Percentiles rank a stretch among this genome's conserved stretches.
phyloP scores from a whole-genome alignment of 2,329 filamentous ascomycete species.

The Hypomyces rosellus region DNA sequence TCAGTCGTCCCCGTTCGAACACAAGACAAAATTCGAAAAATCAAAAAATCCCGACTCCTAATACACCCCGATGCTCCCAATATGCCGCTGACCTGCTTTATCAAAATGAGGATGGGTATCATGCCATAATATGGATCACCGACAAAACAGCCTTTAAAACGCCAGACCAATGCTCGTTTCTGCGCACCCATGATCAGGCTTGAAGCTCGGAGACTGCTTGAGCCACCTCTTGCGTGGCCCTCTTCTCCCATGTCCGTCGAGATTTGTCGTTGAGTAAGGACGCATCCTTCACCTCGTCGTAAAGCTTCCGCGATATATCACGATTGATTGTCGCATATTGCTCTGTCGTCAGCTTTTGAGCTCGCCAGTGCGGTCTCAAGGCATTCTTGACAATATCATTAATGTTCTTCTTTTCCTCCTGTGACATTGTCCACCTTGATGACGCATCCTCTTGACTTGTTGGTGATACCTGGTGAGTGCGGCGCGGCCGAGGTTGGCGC shows the following conservation, averaged over 20 bases:
- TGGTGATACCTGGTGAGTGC: constrained; percentile 33
- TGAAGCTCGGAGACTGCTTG: constrained; percentile 59
- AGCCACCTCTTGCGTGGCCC: constrained; percentile 73
- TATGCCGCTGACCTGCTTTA: constrained; percentile 4
- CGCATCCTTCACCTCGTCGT: constrained; percentile 57
- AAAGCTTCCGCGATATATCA: constrained; percentile 79
- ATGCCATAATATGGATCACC: constrained; percentile 13
- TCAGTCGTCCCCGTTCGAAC: constrained; percentile 4
- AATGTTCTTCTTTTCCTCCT: constrained; percentile 80
- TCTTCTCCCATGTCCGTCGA: constrained; percentile 64
- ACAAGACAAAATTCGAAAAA: constrained; percentile 9
- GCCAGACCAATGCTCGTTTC: neutral
- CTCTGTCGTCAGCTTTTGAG: constrained; percentile 73
- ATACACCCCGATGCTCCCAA: constrained; percentile 10
- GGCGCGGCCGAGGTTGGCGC: constrained; percentile 46
- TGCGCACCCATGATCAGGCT: constrained; percentile 29
- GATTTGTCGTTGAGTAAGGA: constrained; percentile 58
- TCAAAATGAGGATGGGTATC: constrained; percentile 9
- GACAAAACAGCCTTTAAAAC: constrained; percentile 5
- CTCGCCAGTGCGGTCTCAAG: constrained; percentile 75
- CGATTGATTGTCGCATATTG: constrained; percentile 92
- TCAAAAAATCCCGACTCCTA: constrained; percentile 12
- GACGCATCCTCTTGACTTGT: constrained; percentile 51
- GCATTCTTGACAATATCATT: constrained; percentile 81
- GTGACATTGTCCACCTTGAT: constrained; percentile 61